phyloP scores from a whole-genome alignment of 2,329 filamentous ascomycete genomes.

The Macroventuria anomochaeta region DNA sequence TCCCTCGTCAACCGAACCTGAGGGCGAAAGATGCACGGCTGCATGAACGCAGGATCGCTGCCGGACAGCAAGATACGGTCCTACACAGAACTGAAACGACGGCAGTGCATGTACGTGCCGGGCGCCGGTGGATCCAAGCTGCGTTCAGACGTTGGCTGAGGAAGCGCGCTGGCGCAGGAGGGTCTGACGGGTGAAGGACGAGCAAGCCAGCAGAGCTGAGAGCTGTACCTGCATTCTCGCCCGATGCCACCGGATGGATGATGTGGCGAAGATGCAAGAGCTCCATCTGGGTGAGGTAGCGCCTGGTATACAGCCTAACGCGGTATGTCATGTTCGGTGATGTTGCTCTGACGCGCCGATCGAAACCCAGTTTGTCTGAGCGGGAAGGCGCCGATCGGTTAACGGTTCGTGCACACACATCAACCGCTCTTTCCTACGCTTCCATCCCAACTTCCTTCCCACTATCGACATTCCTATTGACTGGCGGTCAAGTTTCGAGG shows the following conservation, averaged over 20 bases:
- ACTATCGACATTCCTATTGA: conserved; percentile 16
- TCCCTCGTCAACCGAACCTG: conserved; percentile 24
- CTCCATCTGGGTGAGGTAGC: conserved; percentile 13
- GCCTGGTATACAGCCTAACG: conserved; percentile 15
- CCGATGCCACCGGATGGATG: conserved; percentile 7
- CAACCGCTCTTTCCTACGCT: conserved; percentile 13
- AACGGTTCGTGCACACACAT: conserved; percentile 14
- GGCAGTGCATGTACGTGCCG: conserved; percentile 22
- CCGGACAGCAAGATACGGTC: conserved; percentile 16
- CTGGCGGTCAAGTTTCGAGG: conserved; percentile 22
- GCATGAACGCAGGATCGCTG: conserved; percentile 36
- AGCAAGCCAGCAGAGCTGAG: conserved; percentile 14
- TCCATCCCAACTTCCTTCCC: conserved; percentile 6
- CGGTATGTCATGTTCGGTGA: conserved; percentile 15
- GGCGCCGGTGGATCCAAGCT: conserved; percentile 11
- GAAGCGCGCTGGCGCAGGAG: conserved; percentile 1
- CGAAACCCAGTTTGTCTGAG: conserved; percentile 8
- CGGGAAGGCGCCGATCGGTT: background rate
- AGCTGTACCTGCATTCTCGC: conserved; percentile 10
- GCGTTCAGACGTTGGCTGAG: conserved; percentile 20
- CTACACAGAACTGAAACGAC: conserved; percentile 32
- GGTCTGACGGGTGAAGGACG: conserved; percentile 1
- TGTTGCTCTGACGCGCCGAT: conserved; percentile 14
- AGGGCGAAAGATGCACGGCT: conserved; percentile 30
- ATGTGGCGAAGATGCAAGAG: conserved; percentile 13